These are phyloP conservation scores for Mortierella sp. DNA, from an alignment of 371 early-diverging fungal species.

Conservation along the genomic window DNA sequence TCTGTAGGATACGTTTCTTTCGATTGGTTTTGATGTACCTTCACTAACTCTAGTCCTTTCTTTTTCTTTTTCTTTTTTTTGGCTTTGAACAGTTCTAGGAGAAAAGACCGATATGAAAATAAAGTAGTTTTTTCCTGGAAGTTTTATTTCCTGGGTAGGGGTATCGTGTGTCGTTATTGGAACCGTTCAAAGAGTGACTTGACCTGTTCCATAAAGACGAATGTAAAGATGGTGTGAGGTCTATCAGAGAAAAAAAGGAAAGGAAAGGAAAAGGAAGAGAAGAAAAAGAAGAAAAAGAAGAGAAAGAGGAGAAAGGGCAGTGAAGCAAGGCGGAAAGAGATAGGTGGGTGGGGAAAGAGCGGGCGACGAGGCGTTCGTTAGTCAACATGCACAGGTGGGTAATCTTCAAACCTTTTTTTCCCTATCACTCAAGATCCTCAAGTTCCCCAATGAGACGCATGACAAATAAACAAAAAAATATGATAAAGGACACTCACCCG, in stretches of 20 bases:
- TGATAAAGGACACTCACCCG: constrained; percentile 71
- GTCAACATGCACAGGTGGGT: neutral
- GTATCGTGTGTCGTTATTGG: neutral
- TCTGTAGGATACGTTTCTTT: too few relatives aligned
- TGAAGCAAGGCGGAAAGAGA: neutral
- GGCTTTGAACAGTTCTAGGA: neutral
- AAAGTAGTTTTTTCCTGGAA: neutral
- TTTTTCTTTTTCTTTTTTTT: neutral
- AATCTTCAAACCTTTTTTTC: constrained; percentile 9
- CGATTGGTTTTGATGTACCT: neutral
- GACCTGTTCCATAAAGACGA: constrained; percentile 92
- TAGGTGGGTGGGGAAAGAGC: neutral
- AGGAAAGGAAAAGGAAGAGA: neutral
- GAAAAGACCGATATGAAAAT: neutral
- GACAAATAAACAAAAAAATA: neutral
- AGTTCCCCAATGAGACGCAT: constrained; percentile 11
- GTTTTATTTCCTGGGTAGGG: neutral
- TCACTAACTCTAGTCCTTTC: neutral
- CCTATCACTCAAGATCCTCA: constrained; percentile 12
- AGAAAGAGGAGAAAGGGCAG: neutral
- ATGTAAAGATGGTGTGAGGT: constrained; percentile 95
- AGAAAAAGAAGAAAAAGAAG: neutral
- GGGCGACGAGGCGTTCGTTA: neutral
- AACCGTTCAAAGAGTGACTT: constrained; percentile 34
- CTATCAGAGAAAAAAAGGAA: constrained; percentile 58